phyloP scores from a whole-genome alignment of 345 rosid species.

The Eutrema heterophyllum region DNA sequence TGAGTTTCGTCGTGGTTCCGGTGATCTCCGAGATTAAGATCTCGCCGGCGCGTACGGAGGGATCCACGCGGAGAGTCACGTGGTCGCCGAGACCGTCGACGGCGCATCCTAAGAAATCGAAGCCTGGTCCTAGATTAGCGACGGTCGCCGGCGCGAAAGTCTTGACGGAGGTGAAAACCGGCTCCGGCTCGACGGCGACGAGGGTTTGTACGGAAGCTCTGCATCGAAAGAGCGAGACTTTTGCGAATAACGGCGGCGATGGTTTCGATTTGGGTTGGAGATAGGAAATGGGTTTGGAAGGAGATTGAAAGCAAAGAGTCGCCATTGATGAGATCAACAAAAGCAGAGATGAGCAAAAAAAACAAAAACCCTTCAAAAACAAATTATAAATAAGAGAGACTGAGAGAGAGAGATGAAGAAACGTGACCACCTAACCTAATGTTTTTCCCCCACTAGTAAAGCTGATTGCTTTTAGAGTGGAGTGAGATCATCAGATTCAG shows the following conservation, averaged over 20 bases:
- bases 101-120: conserved; percentile 86
- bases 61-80: conserved; percentile 50
- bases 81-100: conserved; percentile 61
- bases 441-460: neutral
- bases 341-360: neutral
- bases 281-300: conserved; percentile 27
- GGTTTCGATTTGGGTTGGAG: conserved; percentile 13
- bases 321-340: conserved; percentile 25
- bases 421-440: conserved; percentile 34
- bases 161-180: conserved; percentile 66
- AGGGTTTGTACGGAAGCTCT: conserved; percentile 42
- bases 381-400: neutral
- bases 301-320: conserved; percentile 39
- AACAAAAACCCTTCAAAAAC: neutral
- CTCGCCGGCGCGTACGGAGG: conserved; percentile 64
- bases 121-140: conserved; percentile 88
- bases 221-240: conserved; percentile 40
- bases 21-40: conserved; percentile 55
- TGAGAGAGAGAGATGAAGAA: neutral
- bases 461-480: conserved; percentile 15
- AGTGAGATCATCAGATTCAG: conserved; percentile 26
- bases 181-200: conserved; percentile 56
- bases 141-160: conserved; percentile 89
- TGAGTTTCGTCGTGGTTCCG: conserved; percentile 57
- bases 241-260: conserved; percentile 9